Conservation (phyloP, 495 filamentous ascomycete genomes). For the Monascus purpureus region DNA sequence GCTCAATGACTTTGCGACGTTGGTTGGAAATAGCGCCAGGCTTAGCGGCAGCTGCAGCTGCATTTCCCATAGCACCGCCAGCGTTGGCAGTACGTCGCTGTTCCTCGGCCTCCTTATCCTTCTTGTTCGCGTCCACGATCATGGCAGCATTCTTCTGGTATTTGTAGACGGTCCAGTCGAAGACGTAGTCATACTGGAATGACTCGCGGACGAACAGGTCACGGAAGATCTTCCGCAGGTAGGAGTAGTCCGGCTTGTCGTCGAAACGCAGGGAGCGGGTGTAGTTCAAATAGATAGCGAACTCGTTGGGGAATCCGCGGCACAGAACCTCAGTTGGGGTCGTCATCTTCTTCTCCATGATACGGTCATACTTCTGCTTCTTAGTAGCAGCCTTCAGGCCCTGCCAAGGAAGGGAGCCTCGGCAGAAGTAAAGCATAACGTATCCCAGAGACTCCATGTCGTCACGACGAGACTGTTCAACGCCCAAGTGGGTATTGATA, state of each 20-base stretch:
- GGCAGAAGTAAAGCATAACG: slow-evolving; percentile 99
- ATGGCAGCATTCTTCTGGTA: slow-evolving; percentile 99
- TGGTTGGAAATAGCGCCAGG: slow-evolving; percentile 59
- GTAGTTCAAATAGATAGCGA: slow-evolving; percentile 99
- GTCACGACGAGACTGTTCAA: slow-evolving; percentile 98
- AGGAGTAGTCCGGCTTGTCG: slow-evolving; percentile 99
- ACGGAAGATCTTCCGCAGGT: slow-evolving; percentile 99
- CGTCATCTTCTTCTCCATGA: slow-evolving; percentile 99
- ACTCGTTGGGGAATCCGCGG: slow-evolving; percentile 98
- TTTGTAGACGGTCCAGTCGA: slow-evolving; percentile 99
- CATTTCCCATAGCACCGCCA: slow-evolving; percentile 43
- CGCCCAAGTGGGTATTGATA: slow-evolving; percentile 97
- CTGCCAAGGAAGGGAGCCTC: slow-evolving; percentile 97
- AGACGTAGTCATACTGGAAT: slow-evolving; percentile 99
- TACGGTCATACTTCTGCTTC: slow-evolving; percentile 99
- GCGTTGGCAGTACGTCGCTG: slow-evolving; percentile 46
- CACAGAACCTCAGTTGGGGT: slow-evolving; percentile 98
- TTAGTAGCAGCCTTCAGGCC: slow-evolving; percentile 99
- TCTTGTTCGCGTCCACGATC: slow-evolving; percentile 64
- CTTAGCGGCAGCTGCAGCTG: slow-evolving; percentile 47
- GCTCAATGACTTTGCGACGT: slow-evolving; percentile 74
- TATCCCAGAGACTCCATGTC: slow-evolving; percentile 99
- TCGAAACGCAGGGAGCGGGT: slow-evolving; percentile 97
- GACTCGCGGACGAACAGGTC: slow-evolving; percentile 98
- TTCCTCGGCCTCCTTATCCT: slow-evolving; percentile 65